Evolutionary conservation across 1,139 yeast species (phyloP).

Genomic region (Cylindricascospora bacillispora): DNA sequence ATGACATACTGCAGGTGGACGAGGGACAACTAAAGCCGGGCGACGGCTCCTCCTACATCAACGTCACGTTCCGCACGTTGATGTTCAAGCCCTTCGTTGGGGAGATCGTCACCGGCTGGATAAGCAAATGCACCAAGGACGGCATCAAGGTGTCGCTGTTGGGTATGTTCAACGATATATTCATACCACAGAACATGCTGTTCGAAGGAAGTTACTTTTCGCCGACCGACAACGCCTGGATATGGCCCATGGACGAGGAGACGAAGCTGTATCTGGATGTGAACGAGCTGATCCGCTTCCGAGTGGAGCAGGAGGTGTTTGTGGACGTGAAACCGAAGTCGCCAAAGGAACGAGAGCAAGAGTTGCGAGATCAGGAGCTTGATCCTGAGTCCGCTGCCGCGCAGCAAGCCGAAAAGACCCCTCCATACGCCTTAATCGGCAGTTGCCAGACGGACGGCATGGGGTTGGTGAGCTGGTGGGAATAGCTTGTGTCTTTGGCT

Average conservation of each 20-base stretch:
- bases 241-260: slow-evolving; percentile 73
- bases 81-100: slow-evolving; percentile 93
- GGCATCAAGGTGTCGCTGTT: slow-evolving; percentile 55
- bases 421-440: slow-evolving; percentile 78
- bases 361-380: slow-evolving; percentile 22
- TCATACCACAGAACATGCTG: slow-evolving; percentile 67
- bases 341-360: slow-evolving; percentile 39
- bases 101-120: slow-evolving; percentile 90
- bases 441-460: slow-evolving; percentile 92
- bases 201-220: slow-evolving; percentile 69
- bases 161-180: slow-evolving; percentile 86
- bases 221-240: slow-evolving; percentile 83
- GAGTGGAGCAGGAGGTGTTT: slow-evolving; percentile 82
- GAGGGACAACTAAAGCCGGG: slow-evolving; percentile 91
- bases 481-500: too few relatives aligned
- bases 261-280: slow-evolving; percentile 70
- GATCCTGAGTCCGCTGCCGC: slow-evolving; percentile 16
- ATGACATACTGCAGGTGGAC: slow-evolving; percentile 68
- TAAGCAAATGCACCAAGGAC: slow-evolving; percentile 71
- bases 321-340: slow-evolving; percentile 69
- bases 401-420: slow-evolving; percentile 30
- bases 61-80: slow-evolving; percentile 58
- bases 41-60: slow-evolving; percentile 84
- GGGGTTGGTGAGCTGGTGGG: slow-evolving; percentile 98
- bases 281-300: slow-evolving; percentile 79